phyloP scores from a whole-genome alignment of 495 filamentous ascomycete genomes.

The Aspergillus diversus region DNA sequence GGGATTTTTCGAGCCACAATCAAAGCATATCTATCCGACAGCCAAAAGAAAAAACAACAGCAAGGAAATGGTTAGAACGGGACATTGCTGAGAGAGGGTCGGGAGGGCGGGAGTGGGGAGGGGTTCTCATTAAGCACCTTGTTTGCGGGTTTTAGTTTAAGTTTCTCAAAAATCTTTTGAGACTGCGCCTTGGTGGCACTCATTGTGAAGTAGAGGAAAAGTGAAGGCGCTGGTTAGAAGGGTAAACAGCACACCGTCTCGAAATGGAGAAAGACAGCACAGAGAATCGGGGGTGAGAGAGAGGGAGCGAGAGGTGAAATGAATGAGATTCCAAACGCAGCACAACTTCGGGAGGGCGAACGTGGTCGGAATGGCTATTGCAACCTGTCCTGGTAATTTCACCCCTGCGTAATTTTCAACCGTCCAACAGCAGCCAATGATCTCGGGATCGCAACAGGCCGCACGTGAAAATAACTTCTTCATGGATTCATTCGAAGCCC shows the following conservation, averaged over 20 bases:
- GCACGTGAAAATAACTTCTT: too few relatives aligned
- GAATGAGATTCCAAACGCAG: constrained; percentile 27
- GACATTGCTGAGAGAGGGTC: constrained; percentile 23
- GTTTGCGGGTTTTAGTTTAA: constrained; percentile 91
- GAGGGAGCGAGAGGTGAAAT: constrained; percentile 21
- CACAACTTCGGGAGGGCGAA: constrained; percentile 30
- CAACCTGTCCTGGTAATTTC: constrained; percentile 6
- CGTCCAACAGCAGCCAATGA: neutral
- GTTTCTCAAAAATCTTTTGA: constrained; percentile 96
- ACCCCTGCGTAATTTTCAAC: constrained; percentile 20
- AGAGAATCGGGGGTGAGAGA: constrained; percentile 1
- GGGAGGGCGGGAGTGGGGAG: constrained; percentile 26
- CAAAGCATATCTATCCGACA: constrained; percentile 80
- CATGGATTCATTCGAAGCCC: too few relatives aligned
- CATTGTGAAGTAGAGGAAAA: constrained; percentile 53
- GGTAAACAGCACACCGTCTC: constrained; percentile 3
- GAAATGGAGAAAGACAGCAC: constrained; percentile 1
- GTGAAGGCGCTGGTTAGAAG: constrained; percentile 6
- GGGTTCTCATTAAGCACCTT: constrained; percentile 62
- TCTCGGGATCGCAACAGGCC: too few relatives aligned
- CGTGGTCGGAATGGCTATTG: constrained; percentile 35
- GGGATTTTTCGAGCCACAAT: constrained; percentile 94
- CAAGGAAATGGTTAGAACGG: constrained; percentile 8
- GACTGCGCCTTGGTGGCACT: constrained; percentile 93
- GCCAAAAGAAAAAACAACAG: neutral